Base-by-base conservation (phyloP, 2,329 filamentous ascomycete genomes). In the Fusarium luffae region DNA sequence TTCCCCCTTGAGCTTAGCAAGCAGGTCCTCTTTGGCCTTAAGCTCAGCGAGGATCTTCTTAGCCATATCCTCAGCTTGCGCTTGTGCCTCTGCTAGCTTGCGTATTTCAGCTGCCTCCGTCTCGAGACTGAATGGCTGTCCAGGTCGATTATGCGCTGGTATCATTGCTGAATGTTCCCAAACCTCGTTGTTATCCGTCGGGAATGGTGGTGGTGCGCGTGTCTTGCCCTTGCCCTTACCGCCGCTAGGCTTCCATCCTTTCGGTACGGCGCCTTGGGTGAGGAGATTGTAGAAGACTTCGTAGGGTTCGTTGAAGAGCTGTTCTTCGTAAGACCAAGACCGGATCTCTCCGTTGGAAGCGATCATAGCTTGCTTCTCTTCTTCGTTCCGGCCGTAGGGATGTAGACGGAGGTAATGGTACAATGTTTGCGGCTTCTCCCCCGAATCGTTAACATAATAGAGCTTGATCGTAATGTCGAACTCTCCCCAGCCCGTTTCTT, bases 241-340 rank as follows among this genome's bases (percentile, higher is more conserved):
- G 57, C 86, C 86, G 52, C 77, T 75, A 52, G 78, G 67, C 68
- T 79, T 76, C 76, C 79, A 83, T 68, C 80, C 81, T 69, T 82
- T 84, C 52, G 85, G 83, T 7, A 85, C 88, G 27, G 90, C 88
- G 65, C 93, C 93, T 8, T 87, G 85, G 4, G 94, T 98, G 66
- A 99, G 85, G 28, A 93, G 85, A 68, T 97, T 93, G 81, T 93
- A 98, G 77, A 99, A 95, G 47, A 92, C 89, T 79, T 97, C 93
- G 74, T 94, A 96, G 0, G 96, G 96, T 80, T 99, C 96, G 82
- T 97, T 98, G 85, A 99, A 99, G 51, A 98, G 88, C 70, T 98
- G 92, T 77, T 97, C 94, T 79, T 99, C 96, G 77, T 98, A 93
- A 62, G 89, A 90, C 86, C 96, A 95, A 52, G 90, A 89, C 32